Evolutionary conservation across 306 rosid genomes (phyloP), one percentile per base, ranked within the genome.

Genomic region (Malus fusca): DNA sequence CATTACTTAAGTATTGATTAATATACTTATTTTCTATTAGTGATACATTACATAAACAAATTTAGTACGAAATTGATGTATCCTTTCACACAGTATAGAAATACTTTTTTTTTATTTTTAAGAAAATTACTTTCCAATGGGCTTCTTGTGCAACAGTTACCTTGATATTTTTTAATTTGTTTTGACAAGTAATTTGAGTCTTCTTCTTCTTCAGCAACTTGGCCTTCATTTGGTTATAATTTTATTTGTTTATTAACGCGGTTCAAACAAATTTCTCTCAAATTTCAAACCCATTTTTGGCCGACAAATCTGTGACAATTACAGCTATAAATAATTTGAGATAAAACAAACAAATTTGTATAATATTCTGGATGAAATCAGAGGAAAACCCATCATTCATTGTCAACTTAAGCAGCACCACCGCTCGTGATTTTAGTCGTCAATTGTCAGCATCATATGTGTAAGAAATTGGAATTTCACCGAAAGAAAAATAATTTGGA

Each of bases 191-290:
- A 58, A 79, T 72, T 76, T 23, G 48, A 35, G 60, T 35, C 51
- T 21, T 59, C 53, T 53, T 64, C 59, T 84, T 58, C 52, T 84
- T 76, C 82, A 72, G 75, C 80, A 26, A 46, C 71, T 66, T 18
- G 21, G 66, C 71, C 56, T 69, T 80, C n/a, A 62, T 79, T 46
- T 60, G 76, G 21, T 79, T 61, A 59, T 52, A 19, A 25, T 52
- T 73, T 80, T 82, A 62, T 78, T 78, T 64, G 66, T 84, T 78
- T 79, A 58, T 22, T 55, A 65, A 77, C 48, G 52, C 22, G 40
- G 61, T 86, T 86, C 86, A 86, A 81, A 81, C 77, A 25, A 3
- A n/a, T 73, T 84, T 86, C 83, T 79, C 70, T 71, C 26, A 43
- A 68, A 58, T 73, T 86, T 81, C 87, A 86, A 81, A 83, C 78